Conservation (phyloP, 257 asterid species). For the Solanum dulcamara region DNA sequence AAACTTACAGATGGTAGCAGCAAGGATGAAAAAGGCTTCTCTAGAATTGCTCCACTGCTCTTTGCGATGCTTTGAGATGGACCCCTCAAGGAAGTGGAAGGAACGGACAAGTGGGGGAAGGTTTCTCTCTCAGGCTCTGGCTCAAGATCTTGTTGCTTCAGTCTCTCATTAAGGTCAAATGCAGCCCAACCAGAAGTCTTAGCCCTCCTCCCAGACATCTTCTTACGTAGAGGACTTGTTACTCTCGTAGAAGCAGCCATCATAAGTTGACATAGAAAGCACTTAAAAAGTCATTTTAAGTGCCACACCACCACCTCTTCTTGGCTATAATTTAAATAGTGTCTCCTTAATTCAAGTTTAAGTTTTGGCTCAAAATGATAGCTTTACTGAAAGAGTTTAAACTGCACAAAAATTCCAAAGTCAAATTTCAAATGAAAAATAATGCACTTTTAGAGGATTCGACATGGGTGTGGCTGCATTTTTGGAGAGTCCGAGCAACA, state of each 20-base stretch:
- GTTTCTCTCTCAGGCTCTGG: slow-evolving; percentile 26
- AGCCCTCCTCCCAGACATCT: slow-evolving; percentile 27
- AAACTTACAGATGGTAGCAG: slow-evolving; percentile 25
- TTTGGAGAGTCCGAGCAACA: not conserved
- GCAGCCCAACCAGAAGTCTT: slow-evolving; percentile 76
- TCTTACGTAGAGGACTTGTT: slow-evolving; percentile 6
- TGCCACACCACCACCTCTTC: not conserved
- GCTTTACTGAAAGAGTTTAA: not conserved
- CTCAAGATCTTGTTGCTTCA: slow-evolving; percentile 26
- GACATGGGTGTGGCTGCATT: not conserved
- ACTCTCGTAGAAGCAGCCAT: slow-evolving; percentile 27
- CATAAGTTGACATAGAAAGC: not conserved
- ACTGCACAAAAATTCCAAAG: not conserved
- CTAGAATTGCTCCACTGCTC: slow-evolving; percentile 7
- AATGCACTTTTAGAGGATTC: not conserved
- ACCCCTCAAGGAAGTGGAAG: not conserved
- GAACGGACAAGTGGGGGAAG: slow-evolving; percentile 43
- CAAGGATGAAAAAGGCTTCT: slow-evolving; percentile 56
- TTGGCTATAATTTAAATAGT: not conserved
- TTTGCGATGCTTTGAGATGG: slow-evolving; percentile 5
- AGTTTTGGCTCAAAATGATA: not conserved
- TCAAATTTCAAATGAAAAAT: not conserved
- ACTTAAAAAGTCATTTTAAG: not conserved
- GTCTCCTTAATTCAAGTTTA: not conserved
- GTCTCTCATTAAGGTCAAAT: slow-evolving; percentile 57